These are phyloP conservation scores for Funneliformis mosseae DNA, from an alignment of 192 early-diverging fungal species.

Conservation along the genomic window DNA sequence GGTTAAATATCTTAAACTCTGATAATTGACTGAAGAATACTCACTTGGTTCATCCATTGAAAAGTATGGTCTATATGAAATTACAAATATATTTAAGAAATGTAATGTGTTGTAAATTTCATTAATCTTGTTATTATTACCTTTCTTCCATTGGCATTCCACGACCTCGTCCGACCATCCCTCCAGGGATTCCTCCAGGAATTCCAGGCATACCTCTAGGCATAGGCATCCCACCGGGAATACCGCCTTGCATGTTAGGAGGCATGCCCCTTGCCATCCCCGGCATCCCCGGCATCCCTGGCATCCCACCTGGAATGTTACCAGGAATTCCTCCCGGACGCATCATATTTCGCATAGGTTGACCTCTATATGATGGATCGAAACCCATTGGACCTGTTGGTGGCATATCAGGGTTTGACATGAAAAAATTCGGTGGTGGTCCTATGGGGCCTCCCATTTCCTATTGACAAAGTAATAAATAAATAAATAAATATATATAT, in stretches of 20 bases:
- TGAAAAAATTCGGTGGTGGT: conserved; percentile 39
- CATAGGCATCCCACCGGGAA: conserved; percentile 43
- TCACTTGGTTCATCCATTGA: conserved; percentile 24
- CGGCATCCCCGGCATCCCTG: conserved; percentile 43
- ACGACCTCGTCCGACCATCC: conserved; percentile 37
- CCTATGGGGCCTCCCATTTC: conserved; percentile 34
- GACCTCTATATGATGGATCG: conserved; percentile 27
- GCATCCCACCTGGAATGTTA: conserved; percentile 42
- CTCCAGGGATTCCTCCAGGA: conserved; percentile 46
- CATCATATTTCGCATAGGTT: conserved; percentile 33
- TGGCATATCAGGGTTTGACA: conserved; percentile 51
- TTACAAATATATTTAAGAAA: background rate
- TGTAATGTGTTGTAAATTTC: background rate
- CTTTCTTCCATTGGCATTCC: conserved; percentile 40
- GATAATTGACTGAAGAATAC: background rate
- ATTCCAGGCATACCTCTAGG: conserved; percentile 45
- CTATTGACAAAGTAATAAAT: conserved; percentile 35
- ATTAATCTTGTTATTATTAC: background rate
- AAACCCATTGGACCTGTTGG: conserved; percentile 35
- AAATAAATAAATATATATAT: background rate
- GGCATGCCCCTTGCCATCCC: conserved; percentile 40
- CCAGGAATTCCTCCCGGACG: conserved; percentile 40
- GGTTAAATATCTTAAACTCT: background rate
- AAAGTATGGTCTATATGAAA: conserved; percentile 22
- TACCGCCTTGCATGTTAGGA: conserved; percentile 31